Conservation (phyloP, 1,284 basidiomycete species). For the Malassezia obtusa region DNA sequence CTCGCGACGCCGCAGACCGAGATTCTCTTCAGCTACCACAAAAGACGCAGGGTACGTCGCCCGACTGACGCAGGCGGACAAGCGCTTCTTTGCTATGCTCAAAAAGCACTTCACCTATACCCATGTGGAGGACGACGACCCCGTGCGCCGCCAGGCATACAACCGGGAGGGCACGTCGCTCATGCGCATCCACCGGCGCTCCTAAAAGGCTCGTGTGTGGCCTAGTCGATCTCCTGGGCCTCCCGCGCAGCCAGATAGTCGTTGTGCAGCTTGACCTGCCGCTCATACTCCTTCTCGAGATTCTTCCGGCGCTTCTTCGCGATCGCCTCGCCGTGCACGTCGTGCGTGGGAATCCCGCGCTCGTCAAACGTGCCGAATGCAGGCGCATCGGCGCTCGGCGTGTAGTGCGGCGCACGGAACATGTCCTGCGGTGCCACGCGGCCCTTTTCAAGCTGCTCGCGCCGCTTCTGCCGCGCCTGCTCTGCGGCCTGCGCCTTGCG, state of each 20-base stretch:
- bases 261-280: slow-evolving; percentile 53
- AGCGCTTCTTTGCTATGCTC: slow-evolving; percentile 71
- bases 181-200: background rate
- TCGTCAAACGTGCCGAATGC: slow-evolving; percentile 60
- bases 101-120: slow-evolving; percentile 72
- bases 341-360: slow-evolving; percentile 69
- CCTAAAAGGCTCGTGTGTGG: background rate
- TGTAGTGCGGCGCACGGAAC: slow-evolving; percentile 57
- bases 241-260: slow-evolving; percentile 37
- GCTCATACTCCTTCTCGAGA: slow-evolving; percentile 64
- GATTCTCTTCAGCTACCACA: slow-evolving; percentile 80
- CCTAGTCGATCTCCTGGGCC: slow-evolving; percentile 25
- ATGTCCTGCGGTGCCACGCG: slow-evolving; percentile 64
- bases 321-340: slow-evolving; percentile 71
- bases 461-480: slow-evolving; percentile 61
- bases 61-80: slow-evolving; percentile 61
- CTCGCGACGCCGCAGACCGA: slow-evolving; percentile 52
- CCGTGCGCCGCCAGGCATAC: slow-evolving; percentile 22
- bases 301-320: slow-evolving; percentile 76
- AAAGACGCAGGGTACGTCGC: slow-evolving; percentile 65
- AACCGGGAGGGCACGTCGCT: slow-evolving; percentile 35
- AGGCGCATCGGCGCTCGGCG: slow-evolving; percentile 54
- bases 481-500: slow-evolving; percentile 68
- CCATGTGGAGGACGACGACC: slow-evolving; percentile 53
- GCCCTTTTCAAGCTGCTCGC: slow-evolving; percentile 77